phyloP scores from a whole-genome alignment of 2,329 filamentous ascomycete genomes.

The Alternaria burnsii region DNA sequence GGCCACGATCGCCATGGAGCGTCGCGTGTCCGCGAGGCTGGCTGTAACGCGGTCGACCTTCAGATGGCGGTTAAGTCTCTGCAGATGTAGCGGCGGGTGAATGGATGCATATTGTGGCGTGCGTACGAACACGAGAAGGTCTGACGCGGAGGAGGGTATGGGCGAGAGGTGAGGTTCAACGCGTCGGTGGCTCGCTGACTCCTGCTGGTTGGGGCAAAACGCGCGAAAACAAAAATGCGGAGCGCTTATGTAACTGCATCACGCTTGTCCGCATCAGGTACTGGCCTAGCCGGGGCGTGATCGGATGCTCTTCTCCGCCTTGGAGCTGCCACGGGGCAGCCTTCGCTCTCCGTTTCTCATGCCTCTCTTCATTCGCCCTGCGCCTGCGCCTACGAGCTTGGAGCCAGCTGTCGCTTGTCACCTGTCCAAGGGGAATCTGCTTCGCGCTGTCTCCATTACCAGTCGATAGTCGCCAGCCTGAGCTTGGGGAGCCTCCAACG shows the following conservation, averaged over 20 bases:
- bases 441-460: neutral
- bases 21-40: conserved; percentile 9
- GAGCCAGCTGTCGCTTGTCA: neutral
- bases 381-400: neutral
- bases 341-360: neutral
- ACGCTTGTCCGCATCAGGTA: neutral
- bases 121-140: conserved; percentile 12
- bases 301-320: neutral
- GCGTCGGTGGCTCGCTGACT: conserved; percentile 4
- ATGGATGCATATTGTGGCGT: conserved; percentile 27
- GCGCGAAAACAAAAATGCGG: neutral
- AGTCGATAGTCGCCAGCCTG: neutral
- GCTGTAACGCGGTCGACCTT: conserved; percentile 8
- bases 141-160: conserved; percentile 6
- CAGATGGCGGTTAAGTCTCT: neutral
- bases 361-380: neutral
- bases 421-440: neutral
- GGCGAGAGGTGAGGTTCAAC: conserved; percentile 5
- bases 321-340: neutral
- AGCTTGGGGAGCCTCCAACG: neutral
- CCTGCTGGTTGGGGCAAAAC: neutral
- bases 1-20: neutral
- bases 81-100: conserved; percentile 8
- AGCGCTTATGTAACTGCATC: conserved; percentile 8
- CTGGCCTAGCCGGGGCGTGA: neutral